A percentile compares a stretch with the other conserved stretches of the same genome.
Evolutionary conservation across 2,329 filamentous ascomycete genomes (phyloP).

Genomic region (Colletotrichum gloeosporioides): DNA sequence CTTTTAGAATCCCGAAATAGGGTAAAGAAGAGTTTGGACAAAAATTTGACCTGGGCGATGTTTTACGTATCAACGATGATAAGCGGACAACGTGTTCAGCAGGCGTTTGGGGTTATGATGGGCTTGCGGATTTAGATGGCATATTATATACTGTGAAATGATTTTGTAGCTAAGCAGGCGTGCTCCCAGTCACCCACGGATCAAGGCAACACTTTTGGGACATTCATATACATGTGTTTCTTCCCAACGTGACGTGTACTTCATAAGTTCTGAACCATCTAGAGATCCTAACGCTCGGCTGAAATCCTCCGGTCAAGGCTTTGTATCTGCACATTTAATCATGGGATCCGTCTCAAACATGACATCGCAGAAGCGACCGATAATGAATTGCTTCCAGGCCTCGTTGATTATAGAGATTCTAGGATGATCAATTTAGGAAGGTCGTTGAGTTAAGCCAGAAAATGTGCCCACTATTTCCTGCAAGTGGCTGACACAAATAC

Average conservation of each 20-base stretch:
- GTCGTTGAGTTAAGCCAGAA: neutral
- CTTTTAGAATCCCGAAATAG: constrained; percentile 30
- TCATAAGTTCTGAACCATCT: neutral
- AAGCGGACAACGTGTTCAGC: neutral
- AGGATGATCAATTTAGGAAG: neutral
- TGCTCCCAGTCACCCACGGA: neutral
- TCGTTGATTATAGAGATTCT: too few relatives aligned
- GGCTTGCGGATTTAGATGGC: neutral
- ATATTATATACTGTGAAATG: neutral
- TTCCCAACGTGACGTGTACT: neutral
- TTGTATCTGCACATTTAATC: neutral
- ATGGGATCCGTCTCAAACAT: neutral
- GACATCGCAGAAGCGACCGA: neutral
- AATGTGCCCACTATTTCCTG: neutral
- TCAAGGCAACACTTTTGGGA: neutral
- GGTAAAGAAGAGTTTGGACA: neutral
- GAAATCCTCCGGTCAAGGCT: neutral
- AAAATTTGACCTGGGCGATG: neutral
- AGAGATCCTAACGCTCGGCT: neutral
- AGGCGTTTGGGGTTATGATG: neutral
- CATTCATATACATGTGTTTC: neutral
- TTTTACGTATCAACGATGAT: neutral
- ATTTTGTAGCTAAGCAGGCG: neutral
- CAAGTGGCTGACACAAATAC: neutral
- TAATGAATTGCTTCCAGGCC: too few relatives aligned